Evolutionary conservation across 805 yeast species (phyloP).

Genomic region (Candida odintsovae): DNA sequence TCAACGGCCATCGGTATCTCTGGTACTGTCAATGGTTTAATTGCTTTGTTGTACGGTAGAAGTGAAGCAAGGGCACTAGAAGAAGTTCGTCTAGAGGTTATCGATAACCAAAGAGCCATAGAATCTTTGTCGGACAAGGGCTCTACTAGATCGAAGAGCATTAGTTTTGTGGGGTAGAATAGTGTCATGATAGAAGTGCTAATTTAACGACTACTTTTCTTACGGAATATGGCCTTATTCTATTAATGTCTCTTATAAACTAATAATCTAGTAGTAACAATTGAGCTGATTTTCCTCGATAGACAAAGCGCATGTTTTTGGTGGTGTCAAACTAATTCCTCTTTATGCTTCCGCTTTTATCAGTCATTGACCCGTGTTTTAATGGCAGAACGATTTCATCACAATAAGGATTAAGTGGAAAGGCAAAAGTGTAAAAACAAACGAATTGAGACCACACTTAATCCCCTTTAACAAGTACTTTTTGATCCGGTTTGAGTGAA

Average conservation of each 20-base stretch:
- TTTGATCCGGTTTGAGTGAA: background rate
- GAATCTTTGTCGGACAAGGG: background rate
- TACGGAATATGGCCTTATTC: no score
- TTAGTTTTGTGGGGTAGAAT: background rate
- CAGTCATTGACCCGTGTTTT: background rate
- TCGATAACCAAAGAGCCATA: slow-evolving; percentile 17
- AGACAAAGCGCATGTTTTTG: no score
- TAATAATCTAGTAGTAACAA: background rate
- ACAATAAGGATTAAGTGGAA: background rate
- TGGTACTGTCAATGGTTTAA: slow-evolving; percentile 70
- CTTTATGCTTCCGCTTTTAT: background rate
- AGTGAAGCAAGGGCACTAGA: slow-evolving; percentile 71
- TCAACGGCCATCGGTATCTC: slow-evolving; percentile 53
- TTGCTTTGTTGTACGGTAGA: slow-evolving; percentile 74
- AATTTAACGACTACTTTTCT: no score
- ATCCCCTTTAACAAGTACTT: background rate
- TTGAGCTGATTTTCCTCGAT: no score
- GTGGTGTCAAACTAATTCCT: no score
- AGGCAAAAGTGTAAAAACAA: background rate
- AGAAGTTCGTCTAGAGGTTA: slow-evolving; percentile 73
- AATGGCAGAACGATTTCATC: background rate
- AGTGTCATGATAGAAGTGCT: no score
- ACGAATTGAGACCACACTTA: background rate
- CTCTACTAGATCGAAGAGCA: background rate
- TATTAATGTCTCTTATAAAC: no score